Conservation (phyloP, 1,139 yeast genomes). For the Kodamaea sp. region DNA sequence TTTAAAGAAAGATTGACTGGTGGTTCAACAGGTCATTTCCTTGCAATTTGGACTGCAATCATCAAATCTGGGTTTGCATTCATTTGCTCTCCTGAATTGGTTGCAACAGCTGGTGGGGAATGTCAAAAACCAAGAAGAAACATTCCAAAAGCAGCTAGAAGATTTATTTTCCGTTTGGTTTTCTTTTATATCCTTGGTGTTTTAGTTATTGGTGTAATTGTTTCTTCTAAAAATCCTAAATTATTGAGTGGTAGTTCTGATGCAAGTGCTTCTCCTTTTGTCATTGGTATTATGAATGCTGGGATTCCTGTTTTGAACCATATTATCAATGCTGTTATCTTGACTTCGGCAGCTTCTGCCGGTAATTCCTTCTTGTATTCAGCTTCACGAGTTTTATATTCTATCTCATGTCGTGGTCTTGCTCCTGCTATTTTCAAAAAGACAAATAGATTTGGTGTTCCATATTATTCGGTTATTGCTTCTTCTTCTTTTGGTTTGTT, state of each 20-base stretch:
- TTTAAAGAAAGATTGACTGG: constrained; percentile 37
- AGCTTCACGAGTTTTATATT: constrained; percentile 64
- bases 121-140: constrained; percentile 43
- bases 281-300: constrained; percentile 53
- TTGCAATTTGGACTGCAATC: constrained; percentile 39
- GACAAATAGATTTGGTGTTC: constrained; percentile 60
- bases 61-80: constrained; percentile 41
- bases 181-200: constrained; percentile 46
- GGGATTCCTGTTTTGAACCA: constrained; percentile 59
- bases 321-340: constrained; percentile 63
- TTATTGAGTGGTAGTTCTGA: constrained; percentile 33
- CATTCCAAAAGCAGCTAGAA: constrained; percentile 44
- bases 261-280: constrained; percentile 52
- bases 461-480: constrained; percentile 46
- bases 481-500: constrained; percentile 49
- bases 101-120: constrained; percentile 41
- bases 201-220: constrained; percentile 47
- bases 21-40: constrained; percentile 58
- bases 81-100: constrained; percentile 40
- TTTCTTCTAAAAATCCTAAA: constrained; percentile 29
- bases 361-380: constrained; percentile 72
- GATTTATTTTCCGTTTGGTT: constrained; percentile 47
- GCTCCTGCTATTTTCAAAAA: constrained; percentile 58
- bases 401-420: constrained; percentile 57
- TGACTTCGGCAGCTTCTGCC: constrained; percentile 68